Base-by-base conservation (phyloP, 345 rosid genomes). In the Geranium rotundifolium region DNA sequence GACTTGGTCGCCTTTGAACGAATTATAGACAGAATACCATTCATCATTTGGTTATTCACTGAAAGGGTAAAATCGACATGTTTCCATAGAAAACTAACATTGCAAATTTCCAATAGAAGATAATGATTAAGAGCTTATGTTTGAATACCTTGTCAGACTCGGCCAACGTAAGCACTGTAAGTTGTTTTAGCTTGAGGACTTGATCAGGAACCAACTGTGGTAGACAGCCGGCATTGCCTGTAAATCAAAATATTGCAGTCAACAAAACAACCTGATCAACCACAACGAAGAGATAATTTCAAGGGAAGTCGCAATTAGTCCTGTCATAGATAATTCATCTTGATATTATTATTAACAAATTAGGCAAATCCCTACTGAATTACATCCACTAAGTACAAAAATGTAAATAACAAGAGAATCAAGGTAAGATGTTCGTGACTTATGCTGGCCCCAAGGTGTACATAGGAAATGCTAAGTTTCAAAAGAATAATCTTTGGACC, bases 111-210 rank as follows among this genome's bases (percentile, higher is more conserved):
- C 27, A 23, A 34, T n/a, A 29, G 20, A 31, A 23, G 19, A 10
- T 23, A 18, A 15, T 16, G 39, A 19, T 61, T 17, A 10, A 62
- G 34, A 50, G 19, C n/a, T 30, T 20, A 37, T 50, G 19, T 5
- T 59, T 63, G 4, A 0, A 64, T 61, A 93, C 99, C 97, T 93
- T 90, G 67, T 81, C 84, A 20, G 87, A 80, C 79, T 86, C 97
- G 16, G 97, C 97, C 54, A 88, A 86, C 54, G 96, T 84, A 65
- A 93, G 99, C 54, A 93, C 87, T 62, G 99, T 90, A 30, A 93
- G 96, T 77, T 90, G 97, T 77, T 86, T 93, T 56, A 88, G 77
- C 84, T 93, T 93, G 23, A 86, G 88, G 71, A 84, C 75, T 80
- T 93, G 99, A 58, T 82, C 91, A 71, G 95, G 85, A 71, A 66